Evolutionary conservation across 2,329 filamentous ascomycete species (phyloP).

Genomic region (Aspergillus tamarii): DNA sequence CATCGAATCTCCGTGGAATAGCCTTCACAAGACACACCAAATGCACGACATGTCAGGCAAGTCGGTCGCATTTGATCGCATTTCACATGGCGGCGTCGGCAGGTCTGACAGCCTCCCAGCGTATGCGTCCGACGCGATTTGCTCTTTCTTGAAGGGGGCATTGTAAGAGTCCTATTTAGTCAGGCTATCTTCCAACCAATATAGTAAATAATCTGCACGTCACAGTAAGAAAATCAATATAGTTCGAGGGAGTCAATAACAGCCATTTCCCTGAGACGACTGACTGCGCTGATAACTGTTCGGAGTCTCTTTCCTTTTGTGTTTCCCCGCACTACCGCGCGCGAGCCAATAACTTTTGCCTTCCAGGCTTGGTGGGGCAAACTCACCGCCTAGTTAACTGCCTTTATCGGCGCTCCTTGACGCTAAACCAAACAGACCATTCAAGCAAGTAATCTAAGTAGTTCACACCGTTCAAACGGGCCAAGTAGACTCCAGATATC

Average conservation of each 20-base stretch:
- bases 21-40: constrained; percentile 35
- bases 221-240: background rate
- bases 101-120: constrained; percentile 39
- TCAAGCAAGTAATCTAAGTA: too few relatives aligned
- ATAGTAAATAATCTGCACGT: background rate
- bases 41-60: constrained; percentile 34
- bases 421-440: too few relatives aligned
- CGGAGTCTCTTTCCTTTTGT: constrained; percentile 21
- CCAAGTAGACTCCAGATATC: too few relatives aligned
- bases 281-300: constrained; percentile 6
- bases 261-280: background rate
- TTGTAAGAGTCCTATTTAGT: background rate
- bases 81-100: constrained; percentile 40
- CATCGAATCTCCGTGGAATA: constrained; percentile 35
- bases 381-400: too few relatives aligned
- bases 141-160: constrained; percentile 11
- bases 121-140: constrained; percentile 32
- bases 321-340: background rate
- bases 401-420: too few relatives aligned
- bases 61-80: constrained; percentile 39
- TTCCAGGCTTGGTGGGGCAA: too few relatives aligned
- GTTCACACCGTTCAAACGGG: too few relatives aligned
- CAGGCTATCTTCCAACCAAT: background rate
- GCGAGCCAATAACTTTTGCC: too few relatives aligned
- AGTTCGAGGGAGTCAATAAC: background rate